Base-by-base conservation (phyloP, 768 basidiomycete genomes). In the Lactarius hengduanensis region DNA sequence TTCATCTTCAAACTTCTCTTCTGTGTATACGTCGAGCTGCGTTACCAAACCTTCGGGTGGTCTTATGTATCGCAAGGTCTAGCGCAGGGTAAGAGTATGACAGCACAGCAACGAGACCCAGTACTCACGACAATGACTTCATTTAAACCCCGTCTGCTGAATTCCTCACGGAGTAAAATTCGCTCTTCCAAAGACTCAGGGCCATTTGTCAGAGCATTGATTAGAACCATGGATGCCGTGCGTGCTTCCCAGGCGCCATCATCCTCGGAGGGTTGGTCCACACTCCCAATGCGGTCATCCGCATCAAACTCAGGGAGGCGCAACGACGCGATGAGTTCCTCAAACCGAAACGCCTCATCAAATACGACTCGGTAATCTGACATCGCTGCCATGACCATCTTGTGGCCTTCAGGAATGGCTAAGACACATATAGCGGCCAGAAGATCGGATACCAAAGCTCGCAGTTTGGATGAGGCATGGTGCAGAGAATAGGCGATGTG, bases 1-100 rank as follows among this genome's bases (percentile, higher is more conserved):
- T 74, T 92, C 90, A 73, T 97, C 94, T 71, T 96, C 94, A 55
- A 88, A 91, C 71, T 92, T 91, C 74, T 96, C 94, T 68, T 96
- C 94, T 0, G 85, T 83, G 71, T 94, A 96, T 32, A 92, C 81
- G 68, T 89, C 84, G 7, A 95, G 77, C 71, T 96, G 94, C 0
- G 82, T 89, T n/a, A 90, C 73, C n/a, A 96, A 77, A 4, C 71
- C 74, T n/a, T 90, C 92, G 8, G 92, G 90, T 1, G 92, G 91
- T 71, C 84, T 83, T 45, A 86, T 79, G 70, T 92, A 92, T 67
- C 87, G 83, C 8, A 96, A 79, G 4, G 86, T 84, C 94, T 95
- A 70, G 15, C 47, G 16, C 16, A 67, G 32, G 50, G 34, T 45
- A 58, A 38, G 38, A 36, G 61, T 56, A 38, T 36, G 36, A 66